phyloP scores from a whole-genome alignment of 495 filamentous ascomycete species.

The Hyaloscypha finlandica region DNA sequence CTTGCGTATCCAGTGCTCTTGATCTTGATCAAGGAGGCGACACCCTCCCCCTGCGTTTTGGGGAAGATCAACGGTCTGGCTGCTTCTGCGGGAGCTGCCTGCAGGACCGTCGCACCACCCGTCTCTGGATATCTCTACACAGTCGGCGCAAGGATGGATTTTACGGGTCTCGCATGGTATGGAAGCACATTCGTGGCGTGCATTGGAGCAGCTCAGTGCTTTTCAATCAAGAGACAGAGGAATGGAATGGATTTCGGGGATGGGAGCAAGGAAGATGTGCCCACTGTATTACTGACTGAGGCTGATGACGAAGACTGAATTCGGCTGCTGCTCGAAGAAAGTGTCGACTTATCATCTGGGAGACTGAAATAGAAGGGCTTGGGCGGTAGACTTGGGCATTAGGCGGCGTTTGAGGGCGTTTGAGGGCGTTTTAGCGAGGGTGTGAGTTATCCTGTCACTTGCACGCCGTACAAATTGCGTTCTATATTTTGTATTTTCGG shows the following conservation, averaged over 20 bases:
- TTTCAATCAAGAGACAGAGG: conserved; percentile 24
- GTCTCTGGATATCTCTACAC: conserved; percentile 84
- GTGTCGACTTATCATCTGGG: background rate
- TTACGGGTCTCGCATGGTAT: conserved; percentile 91
- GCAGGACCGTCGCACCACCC: conserved; percentile 83
- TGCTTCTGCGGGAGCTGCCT: conserved; percentile 83
- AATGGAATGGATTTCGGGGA: conserved; percentile 11
- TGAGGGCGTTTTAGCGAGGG: background rate
- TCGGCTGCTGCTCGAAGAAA: background rate
- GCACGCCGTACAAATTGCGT: background rate
- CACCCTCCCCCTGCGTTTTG: conserved; percentile 75
- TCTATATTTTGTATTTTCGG: background rate
- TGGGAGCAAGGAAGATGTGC: background rate
- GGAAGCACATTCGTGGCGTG: conserved; percentile 72
- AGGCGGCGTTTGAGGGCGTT: background rate
- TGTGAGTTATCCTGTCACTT: background rate
- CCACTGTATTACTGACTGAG: background rate
- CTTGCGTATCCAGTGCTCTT: conserved; percentile 84
- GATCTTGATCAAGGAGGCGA: conserved; percentile 81
- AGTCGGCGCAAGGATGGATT: conserved; percentile 72
- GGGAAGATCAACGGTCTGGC: conserved; percentile 90
- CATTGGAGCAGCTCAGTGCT: conserved; percentile 57
- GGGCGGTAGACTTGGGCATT: background rate
- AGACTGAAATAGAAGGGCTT: background rate
- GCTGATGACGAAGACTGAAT: background rate